Evolutionary conservation across 345 rosid genomes (phyloP), one percentile per base, ranked within the genome.

Genomic region (Combretum micranthum): DNA sequence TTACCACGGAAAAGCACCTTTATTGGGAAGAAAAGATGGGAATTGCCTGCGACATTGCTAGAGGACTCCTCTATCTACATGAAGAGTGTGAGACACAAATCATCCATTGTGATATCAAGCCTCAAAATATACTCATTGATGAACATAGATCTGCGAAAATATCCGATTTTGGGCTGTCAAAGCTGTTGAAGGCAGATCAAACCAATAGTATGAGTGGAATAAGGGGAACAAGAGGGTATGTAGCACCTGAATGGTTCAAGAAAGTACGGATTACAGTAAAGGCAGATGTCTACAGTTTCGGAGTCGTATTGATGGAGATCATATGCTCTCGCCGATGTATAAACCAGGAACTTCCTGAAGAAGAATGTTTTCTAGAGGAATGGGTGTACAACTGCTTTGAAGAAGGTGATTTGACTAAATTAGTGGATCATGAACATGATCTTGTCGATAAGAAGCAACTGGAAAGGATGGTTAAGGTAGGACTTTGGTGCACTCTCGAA

Each of bases 201-300:
- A n/a, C n/a, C n/a, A n/a, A n/a, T n/a, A n/a, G n/a, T n/a, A n/a
- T n/a, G n/a, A n/a, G n/a, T n/a, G 42, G 43, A 3, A 48, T 68
- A 3, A 56, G 72, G 54, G 82, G 82, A 15, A 73, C 74, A 1
- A 62, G 69, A 20, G 78, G 76, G 13, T 77, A 77, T 4, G 55
- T 73, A 10, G 78, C 74, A 2, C 72, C 69, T 0, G 75, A 66
- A 47, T 69, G 78, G 72, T 63, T 62, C 16, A 51, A 45, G 53
- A 65, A 57, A 4, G 16, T 50, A 2, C 65, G 46, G 0, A 32
- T 60, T 14, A 53, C 62, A 0, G 55, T 32, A 19, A 69, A 65
- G 47, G 71, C 50, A 0, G 71, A 69, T 22, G 52, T 74, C 2
- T 74, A 74, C 43, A 73, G 74, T 37, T 73, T 42, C 1, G 69